These are phyloP conservation scores for Groenewaldozyma salmanticensis DNA, from an alignment of 805 yeast species.

Conservation along the genomic window DNA sequence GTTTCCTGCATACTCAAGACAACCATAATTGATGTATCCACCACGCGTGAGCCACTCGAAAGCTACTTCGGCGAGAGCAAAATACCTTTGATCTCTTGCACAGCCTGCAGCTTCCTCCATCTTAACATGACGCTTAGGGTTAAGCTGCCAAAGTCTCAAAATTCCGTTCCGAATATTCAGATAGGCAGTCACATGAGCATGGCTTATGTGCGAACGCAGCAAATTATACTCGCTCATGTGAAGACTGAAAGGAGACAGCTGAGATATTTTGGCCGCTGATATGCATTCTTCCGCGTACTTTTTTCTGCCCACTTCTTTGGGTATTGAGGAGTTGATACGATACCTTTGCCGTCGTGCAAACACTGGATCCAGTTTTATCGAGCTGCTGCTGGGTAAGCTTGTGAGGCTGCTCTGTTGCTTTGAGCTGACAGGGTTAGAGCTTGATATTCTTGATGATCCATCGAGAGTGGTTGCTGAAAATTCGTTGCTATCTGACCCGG, in stretches of 20 bases:
- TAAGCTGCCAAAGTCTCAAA: slow-evolving; percentile 32
- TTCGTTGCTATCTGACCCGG: slow-evolving; percentile 1
- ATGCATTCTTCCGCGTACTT: slow-evolving; percentile 31
- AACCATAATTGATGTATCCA: slow-evolving; percentile 36
- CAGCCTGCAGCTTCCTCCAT: slow-evolving; percentile 35
- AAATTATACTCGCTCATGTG: slow-evolving; percentile 29
- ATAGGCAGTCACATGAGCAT: slow-evolving; percentile 33
- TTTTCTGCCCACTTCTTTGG: slow-evolving; percentile 27
- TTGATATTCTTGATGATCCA: neutral
- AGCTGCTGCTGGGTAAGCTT: too few species aligned
- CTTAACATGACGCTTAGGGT: slow-evolving; percentile 33
- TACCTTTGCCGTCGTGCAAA: slow-evolving; percentile 16
- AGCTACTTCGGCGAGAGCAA: slow-evolving; percentile 33
- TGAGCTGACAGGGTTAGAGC: too few species aligned
- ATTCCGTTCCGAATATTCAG: slow-evolving; percentile 34
- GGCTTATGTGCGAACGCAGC: slow-evolving; percentile 25
- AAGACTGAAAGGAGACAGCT: slow-evolving; percentile 30
- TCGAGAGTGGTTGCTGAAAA: too few species aligned
- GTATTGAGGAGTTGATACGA: slow-evolving; percentile 31
- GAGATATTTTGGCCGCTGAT: slow-evolving; percentile 32
- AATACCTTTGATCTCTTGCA: slow-evolving; percentile 30
- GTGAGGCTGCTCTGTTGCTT: neutral
- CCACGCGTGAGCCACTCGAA: slow-evolving; percentile 33
- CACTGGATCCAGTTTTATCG: slow-evolving; percentile 7
- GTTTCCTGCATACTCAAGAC: slow-evolving; percentile 24